phyloP scores from a whole-genome alignment of 257 asterid genomes.

The Eucommia ulmoides region DNA sequence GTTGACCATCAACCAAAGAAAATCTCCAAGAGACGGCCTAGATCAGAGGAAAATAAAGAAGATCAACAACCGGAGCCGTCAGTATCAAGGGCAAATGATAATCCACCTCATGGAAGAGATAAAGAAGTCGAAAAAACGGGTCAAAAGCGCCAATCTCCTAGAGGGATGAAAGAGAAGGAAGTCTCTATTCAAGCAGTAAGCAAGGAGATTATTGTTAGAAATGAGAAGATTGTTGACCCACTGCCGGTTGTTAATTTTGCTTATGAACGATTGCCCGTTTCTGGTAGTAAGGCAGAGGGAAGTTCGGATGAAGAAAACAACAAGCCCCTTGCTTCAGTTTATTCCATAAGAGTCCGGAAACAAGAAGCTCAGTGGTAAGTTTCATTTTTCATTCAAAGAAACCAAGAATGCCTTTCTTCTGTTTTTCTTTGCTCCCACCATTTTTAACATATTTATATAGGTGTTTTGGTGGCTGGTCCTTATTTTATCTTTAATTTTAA shows the following conservation, averaged over 20 bases:
- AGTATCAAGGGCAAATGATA: conserved; percentile 9
- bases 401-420: conserved; percentile 1
- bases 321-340: conserved; percentile 19
- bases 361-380: conserved; percentile 33
- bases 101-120: conserved; percentile 18
- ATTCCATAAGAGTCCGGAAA: conserved; percentile 23
- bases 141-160: conserved; percentile 17
- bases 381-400: conserved; percentile 6
- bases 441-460: conserved; percentile 8
- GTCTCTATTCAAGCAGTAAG: conserved; percentile 12
- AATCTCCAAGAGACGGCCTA: conserved; percentile 1
- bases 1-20: conserved; percentile 15
- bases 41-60: conserved; percentile 6
- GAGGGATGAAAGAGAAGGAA: conserved; percentile 14
- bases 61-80: conserved; percentile 22
- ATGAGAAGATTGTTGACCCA: conserved; percentile 10
- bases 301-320: conserved; percentile 41
- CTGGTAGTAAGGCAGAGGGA: conserved; percentile 23
- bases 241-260: conserved; percentile 17
- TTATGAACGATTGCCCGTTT: conserved; percentile 8
- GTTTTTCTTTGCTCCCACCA: conserved; percentile 1
- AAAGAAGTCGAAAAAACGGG: conserved; percentile 9
- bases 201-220: conserved; percentile 7
- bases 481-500: no score
- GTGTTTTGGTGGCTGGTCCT: not conserved